Conservation (phyloP, 2,329 filamentous ascomycete genomes). For the Curvularia spicifera region DNA sequence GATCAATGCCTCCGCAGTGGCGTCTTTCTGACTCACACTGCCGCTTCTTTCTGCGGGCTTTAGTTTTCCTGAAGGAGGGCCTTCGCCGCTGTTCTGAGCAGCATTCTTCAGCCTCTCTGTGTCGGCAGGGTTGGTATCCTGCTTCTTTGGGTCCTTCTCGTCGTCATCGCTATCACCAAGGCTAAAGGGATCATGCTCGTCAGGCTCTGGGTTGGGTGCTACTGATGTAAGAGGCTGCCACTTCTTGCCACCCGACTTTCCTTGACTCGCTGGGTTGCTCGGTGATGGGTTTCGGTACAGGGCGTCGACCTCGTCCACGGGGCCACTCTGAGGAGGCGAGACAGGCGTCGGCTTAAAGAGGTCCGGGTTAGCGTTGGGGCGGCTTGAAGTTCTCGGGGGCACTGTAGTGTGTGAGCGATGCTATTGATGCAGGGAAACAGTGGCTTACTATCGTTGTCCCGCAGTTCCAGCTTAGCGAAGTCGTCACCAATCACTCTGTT, state of each 20-base stretch:
- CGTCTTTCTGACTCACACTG: conserved; percentile 54
- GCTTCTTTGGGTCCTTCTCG: conserved; percentile 70
- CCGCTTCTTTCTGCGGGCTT: conserved; percentile 51
- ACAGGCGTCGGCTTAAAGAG: conserved; percentile 75
- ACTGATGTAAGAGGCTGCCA: conserved; percentile 93
- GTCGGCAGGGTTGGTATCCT: conserved; percentile 63
- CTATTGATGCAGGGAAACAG: neutral
- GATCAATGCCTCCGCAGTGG: conserved; percentile 55
- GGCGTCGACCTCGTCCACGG: conserved; percentile 79
- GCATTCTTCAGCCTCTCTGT: conserved; percentile 58
- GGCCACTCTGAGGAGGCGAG: conserved; percentile 61
- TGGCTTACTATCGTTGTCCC: conserved; percentile 63
- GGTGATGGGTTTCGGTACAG: conserved; percentile 65
- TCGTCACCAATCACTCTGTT: conserved; percentile 89
- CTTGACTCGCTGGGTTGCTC: conserved; percentile 36
- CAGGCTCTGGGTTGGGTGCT: conserved; percentile 81
- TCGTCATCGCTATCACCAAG: conserved; percentile 94
- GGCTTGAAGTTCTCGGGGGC: conserved; percentile 63
- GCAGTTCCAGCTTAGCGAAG: conserved; percentile 72
- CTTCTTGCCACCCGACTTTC: conserved; percentile 77
- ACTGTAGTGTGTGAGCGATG: conserved; percentile 38
- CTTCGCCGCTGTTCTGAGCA: conserved; percentile 50
- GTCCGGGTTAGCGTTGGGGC: conserved; percentile 76
- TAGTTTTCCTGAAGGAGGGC: conserved; percentile 33
- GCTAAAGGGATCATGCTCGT: conserved; percentile 92